phyloP scores from a whole-genome alignment of 2,329 filamentous ascomycete genomes.

The Diaporthe ilicicola region DNA sequence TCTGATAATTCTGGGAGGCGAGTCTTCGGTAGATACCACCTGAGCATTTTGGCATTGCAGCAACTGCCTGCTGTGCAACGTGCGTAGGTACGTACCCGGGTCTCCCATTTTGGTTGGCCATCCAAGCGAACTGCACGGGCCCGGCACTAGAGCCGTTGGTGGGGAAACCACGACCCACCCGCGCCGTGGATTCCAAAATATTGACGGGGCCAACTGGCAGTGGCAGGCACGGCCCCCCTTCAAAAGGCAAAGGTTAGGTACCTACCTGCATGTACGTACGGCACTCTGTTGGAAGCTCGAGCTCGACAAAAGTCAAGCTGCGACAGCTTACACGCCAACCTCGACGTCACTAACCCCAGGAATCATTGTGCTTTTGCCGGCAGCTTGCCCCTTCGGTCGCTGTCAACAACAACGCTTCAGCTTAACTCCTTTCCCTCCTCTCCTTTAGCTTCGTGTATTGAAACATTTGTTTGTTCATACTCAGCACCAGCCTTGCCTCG shows the following conservation, averaged over 20 bases:
- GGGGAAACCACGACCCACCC: constrained; percentile 20
- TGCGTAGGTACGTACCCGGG: neutral
- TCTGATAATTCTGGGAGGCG: neutral
- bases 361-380: neutral
- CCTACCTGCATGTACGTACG: constrained; percentile 13
- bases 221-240: constrained; percentile 21
- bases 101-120: neutral
- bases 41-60: too few relatives aligned
- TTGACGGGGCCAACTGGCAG: constrained; percentile 18
- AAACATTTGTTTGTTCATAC: constrained; percentile 28
- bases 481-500: neutral
- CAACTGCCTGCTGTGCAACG: neutral
- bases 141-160: neutral
- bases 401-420: constrained; percentile 14
- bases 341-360: constrained; percentile 24
- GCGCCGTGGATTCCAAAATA: constrained; percentile 23
- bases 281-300: neutral
- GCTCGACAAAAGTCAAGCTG: constrained; percentile 6
- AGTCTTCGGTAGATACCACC: constrained; percentile 1
- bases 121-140: constrained; percentile 13
- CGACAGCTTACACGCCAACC: constrained; percentile 18
- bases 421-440: neutral
- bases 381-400: neutral
- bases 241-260: constrained; percentile 3
- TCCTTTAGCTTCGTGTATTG: constrained; percentile 15